These are phyloP conservation scores for Camellia sinensis DNA, from an alignment of 148 eudicot genomes.

Conservation along the genomic window DNA sequence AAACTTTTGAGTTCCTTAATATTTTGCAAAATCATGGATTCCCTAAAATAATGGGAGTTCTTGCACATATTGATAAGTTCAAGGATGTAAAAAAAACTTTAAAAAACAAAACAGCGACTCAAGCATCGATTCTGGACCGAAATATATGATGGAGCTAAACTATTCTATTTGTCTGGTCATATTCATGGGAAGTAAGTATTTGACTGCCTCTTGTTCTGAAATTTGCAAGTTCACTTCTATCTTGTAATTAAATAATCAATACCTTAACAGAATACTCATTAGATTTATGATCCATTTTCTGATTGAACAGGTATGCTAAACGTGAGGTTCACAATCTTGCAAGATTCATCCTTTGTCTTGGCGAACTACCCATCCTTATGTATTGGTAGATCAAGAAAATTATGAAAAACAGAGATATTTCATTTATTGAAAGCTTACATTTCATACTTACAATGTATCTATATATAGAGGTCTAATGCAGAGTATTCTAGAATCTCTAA, in stretches of 20 bases:
- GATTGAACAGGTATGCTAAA: constrained; percentile 59
- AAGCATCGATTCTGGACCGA: constrained; percentile 96
- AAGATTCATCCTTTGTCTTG: constrained; percentile 82
- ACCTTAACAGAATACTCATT: neutral
- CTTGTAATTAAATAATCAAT: neutral
- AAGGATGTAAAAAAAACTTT: constrained; percentile 85
- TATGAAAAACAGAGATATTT: no score
- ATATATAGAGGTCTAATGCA: no score
- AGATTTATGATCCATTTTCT: neutral
- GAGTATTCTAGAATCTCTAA: no score
- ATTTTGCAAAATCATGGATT: constrained; percentile 89
- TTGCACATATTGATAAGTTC: constrained; percentile 90
- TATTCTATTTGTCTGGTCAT: no score
- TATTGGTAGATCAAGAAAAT: no score
- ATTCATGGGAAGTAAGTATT: constrained; percentile 89
- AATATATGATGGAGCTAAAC: no score
- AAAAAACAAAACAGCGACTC: constrained; percentile 84
- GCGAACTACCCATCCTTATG: constrained; percentile 79
- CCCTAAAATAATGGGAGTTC: constrained; percentile 96
- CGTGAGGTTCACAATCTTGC: constrained; percentile 95
- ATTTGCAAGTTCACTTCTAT: neutral
- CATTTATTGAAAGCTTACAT: no score
- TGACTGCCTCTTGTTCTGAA: neutral
- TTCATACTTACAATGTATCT: no score
- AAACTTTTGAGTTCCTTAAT: constrained; percentile 92